Percentiles rank a stretch among this genome's conserved stretches.
Conservation (phyloP, 441 rosid species). For the Aleurites moluccanus region DNA sequence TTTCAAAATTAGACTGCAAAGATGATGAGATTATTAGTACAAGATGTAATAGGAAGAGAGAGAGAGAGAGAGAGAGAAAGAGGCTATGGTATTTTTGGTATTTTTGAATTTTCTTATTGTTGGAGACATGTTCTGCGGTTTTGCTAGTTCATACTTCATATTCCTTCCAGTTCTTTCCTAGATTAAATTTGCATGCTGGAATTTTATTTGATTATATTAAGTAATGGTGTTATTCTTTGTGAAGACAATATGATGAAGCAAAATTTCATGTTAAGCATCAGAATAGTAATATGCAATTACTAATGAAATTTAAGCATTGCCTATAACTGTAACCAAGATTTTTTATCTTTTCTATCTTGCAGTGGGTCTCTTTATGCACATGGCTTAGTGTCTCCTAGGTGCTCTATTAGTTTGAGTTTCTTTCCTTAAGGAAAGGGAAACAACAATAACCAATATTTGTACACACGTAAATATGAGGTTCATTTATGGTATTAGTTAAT, state of each 20-base stretch:
- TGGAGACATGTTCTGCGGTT: neutral
- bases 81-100: neutral
- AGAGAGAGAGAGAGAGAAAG: neutral
- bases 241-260: no score
- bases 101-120: neutral
- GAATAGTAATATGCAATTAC: neutral
- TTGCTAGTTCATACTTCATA: neutral
- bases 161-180: neutral
- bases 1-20: neutral
- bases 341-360: no score
- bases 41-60: neutral
- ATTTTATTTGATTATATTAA: no score
- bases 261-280: no score
- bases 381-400: neutral
- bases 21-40: neutral
- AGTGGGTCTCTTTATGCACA: no score
- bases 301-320: neutral
- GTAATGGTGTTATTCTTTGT: no score
- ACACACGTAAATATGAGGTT: neutral
- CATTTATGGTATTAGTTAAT: neutral
- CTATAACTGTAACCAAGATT: neutral
- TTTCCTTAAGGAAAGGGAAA: neutral
- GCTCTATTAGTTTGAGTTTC: neutral
- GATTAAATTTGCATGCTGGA: no score
- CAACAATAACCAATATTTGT: no score